These are phyloP conservation scores for Pseudozyma thailandica DNA, from an alignment of 1,284 basidiomycete species.

Conservation along the genomic window DNA sequence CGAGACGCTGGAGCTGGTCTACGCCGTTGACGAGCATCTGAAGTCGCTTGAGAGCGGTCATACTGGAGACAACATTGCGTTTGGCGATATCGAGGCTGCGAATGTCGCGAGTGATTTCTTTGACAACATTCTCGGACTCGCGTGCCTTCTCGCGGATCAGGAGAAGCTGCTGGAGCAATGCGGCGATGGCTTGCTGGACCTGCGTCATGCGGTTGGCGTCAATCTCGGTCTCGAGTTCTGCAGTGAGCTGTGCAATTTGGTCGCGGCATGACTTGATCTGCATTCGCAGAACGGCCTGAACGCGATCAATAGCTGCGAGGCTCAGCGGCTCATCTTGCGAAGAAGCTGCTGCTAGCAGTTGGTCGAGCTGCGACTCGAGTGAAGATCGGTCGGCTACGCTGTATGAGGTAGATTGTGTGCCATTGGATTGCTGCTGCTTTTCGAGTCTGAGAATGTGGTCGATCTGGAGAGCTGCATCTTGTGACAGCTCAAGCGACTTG, in stretches of 20 bases:
- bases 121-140: constrained; percentile 88
- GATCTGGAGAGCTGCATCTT: constrained; percentile 36
- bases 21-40: constrained; percentile 71
- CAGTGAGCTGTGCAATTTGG: constrained; percentile 23
- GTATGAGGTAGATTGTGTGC: background rate
- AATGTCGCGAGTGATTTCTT: constrained; percentile 95
- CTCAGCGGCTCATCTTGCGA: constrained; percentile 24
- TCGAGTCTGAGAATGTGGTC: constrained; percentile 23
- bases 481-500: constrained; percentile 21
- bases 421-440: constrained; percentile 9
- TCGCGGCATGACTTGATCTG: constrained; percentile 32
- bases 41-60: constrained; percentile 88
- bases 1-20: constrained; percentile 59
- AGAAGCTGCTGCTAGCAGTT: constrained; percentile 19
- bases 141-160: constrained; percentile 84
- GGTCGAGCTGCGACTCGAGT: constrained; percentile 35
- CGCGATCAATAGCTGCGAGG: constrained; percentile 30
- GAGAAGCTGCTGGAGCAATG: constrained; percentile 87
- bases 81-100: constrained; percentile 93
- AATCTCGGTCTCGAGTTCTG: constrained; percentile 40
- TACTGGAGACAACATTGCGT: constrained; percentile 81
- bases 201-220: constrained; percentile 47
- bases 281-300: constrained; percentile 32
- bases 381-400: constrained; percentile 26
- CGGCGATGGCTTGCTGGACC: constrained; percentile 36